Evolutionary conservation across 78 protist species (phyloP).

Genomic region (Polysphondylium violaceum): DNA sequence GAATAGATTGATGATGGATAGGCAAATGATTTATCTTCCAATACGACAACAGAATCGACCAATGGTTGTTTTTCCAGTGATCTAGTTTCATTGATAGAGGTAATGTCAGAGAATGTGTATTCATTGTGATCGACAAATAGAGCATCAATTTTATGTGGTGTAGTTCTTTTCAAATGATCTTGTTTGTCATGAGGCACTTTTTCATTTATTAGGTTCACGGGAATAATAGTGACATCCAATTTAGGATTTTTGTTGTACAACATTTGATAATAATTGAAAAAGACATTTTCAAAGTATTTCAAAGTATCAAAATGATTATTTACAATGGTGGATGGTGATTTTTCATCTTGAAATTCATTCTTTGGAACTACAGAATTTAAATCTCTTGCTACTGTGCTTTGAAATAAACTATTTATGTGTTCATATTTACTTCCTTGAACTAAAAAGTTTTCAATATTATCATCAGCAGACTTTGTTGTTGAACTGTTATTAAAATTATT

Average conservation of each 20-base stretch:
- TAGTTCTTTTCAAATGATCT: neutral
- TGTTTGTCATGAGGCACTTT: neutral
- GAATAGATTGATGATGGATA: constrained; percentile 19
- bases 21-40: neutral
- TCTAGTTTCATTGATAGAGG: neutral
- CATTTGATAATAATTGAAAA: constrained; percentile 46
- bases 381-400: neutral
- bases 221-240: constrained; percentile 49
- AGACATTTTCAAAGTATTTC: constrained; percentile 22
- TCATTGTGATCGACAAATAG: constrained; percentile 22
- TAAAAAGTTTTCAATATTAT: neutral
- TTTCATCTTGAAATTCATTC: neutral
- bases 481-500: neutral
- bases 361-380: neutral
- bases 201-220: neutral
- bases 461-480: neutral
- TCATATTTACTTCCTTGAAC: neutral
- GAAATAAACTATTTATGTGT: neutral
- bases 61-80: neutral
- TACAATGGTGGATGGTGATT: neutral
- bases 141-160: neutral
- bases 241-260: constrained; percentile 22
- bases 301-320: neutral
- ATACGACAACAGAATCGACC: neutral
- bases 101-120: neutral